Evolutionary conservation across 306 rosid genomes (phyloP), one percentile per base, ranked within the genome.

Genomic region (Bauhinia variegata): DNA sequence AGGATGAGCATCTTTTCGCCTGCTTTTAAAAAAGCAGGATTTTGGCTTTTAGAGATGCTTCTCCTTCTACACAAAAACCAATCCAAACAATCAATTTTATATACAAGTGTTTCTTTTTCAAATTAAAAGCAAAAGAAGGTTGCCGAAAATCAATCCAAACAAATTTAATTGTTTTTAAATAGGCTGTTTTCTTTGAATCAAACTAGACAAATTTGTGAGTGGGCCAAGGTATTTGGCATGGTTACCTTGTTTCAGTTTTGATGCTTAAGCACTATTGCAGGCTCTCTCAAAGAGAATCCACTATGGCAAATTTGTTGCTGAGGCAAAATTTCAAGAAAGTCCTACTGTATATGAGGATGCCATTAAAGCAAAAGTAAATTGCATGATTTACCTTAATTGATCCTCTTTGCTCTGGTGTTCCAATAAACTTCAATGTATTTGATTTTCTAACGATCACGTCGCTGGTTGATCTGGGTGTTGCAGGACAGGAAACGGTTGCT

Each of bases 261-360:
- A 66, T 47, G 4, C 52, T 56, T 33, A 38, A 6, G 2, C 23
- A 52, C 54, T 68, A 5, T 54, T 57, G 7, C 71, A 85, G 88
- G 82, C 78, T 57, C 82, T 86, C 54, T 82, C 88, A 39, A 86
- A 83, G 68, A 80, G 88, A 75, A 86, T 86, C 60, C 88, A 83
- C 77, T 80, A 80, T 10, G 91, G 91, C 1, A 86, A 86, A 80
- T 86, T 86, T 75, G 88, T 86, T 33, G 88, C 86, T 15, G 88
- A 82, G 79, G 80, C 87, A 18, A 83, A 83, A 72, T 86, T 86
- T 73, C 72, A 16, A 54, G 78, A 75, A 13, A 64, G 70, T 42
- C 75, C 73, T 57, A 31, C 63, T 15, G 8, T 47, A 70, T 85
- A 78, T 14, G 79, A 83, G 65, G 55, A 52, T 53, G 84, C 86